phyloP scores from a whole-genome alignment of 2,329 filamentous ascomycete genomes.

The Fusarium sp. region DNA sequence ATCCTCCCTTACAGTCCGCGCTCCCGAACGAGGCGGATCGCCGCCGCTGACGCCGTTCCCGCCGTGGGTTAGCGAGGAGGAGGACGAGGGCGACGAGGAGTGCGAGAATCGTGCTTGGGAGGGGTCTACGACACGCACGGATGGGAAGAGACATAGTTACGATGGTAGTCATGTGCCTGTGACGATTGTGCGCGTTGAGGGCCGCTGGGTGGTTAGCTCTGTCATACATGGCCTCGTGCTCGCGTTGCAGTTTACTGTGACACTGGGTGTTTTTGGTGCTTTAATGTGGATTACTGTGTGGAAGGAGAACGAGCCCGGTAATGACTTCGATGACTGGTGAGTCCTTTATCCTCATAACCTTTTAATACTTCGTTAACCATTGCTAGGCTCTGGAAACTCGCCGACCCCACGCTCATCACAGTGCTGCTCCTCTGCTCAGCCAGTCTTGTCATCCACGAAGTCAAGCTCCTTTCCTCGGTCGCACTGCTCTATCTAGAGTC shows the following conservation, averaged over 20 bases:
- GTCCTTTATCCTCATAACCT: not conserved
- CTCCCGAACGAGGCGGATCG: constrained; percentile 13
- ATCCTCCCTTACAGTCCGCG: constrained; percentile 39
- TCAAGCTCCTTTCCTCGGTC: constrained; percentile 45
- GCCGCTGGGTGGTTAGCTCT: constrained; percentile 34
- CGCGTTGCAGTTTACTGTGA: constrained; percentile 44
- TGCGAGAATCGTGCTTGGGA: constrained; percentile 33
- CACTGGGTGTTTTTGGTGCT: constrained; percentile 46
- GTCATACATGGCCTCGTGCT: constrained; percentile 49
- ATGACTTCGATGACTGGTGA: constrained; percentile 47
- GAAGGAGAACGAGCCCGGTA: constrained; percentile 41
- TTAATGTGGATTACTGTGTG: constrained; percentile 48
- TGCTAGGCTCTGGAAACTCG: constrained; percentile 48
- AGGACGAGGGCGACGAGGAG: constrained; percentile 36
- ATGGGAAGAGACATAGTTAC: constrained; percentile 13
- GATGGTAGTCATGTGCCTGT: constrained; percentile 13
- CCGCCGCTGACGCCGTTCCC: constrained; percentile 50
- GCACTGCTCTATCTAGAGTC: constrained; percentile 49
- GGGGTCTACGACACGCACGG: constrained; percentile 3
- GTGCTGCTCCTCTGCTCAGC: constrained; percentile 43
- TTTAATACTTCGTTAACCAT: not conserved
- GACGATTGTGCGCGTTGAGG: constrained; percentile 17
- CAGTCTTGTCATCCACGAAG: constrained; percentile 48
- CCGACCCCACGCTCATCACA: constrained; percentile 35
- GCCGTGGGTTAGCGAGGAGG: constrained; percentile 40